phyloP scores from a whole-genome alignment of 2,329 filamentous ascomycete species.

The Cytospora chrysosperma region DNA sequence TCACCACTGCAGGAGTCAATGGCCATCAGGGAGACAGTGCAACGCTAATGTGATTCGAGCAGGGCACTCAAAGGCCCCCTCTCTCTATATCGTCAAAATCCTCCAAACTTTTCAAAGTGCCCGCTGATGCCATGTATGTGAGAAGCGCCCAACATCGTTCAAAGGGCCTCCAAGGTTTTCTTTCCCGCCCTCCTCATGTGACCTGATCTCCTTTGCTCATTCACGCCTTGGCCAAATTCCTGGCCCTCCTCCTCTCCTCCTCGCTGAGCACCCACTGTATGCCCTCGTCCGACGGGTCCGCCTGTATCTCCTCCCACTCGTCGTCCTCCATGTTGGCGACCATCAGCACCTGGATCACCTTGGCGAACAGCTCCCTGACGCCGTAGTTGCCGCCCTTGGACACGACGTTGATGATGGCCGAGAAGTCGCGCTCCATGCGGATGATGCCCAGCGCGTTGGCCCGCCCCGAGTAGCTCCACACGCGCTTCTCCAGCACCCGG shows the following conservation, averaged over 20 bases:
- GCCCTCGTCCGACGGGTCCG: slow-evolving; percentile 56
- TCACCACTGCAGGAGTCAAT: neutral
- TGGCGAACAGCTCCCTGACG: slow-evolving; percentile 73
- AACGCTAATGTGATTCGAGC: neutral
- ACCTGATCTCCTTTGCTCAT: neutral
- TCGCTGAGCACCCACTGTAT: slow-evolving; percentile 70
- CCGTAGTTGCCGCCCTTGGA: slow-evolving; percentile 72
- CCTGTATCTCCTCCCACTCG: slow-evolving; percentile 78
- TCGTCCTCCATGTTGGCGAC: slow-evolving; percentile 94
- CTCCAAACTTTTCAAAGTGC: neutral
- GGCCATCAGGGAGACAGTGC: neutral
- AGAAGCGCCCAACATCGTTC: no score
- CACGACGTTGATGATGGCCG: slow-evolving; percentile 68
- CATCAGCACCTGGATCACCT: slow-evolving; percentile 77
- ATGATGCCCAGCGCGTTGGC: slow-evolving; percentile 81
- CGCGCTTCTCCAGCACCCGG: slow-evolving; percentile 79
- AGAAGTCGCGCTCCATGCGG: slow-evolving; percentile 79
- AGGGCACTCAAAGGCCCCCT: neutral
- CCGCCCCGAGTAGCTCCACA: slow-evolving; percentile 76
- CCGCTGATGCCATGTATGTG: slow-evolving; percentile 7
- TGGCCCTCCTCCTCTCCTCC: slow-evolving; percentile 72
- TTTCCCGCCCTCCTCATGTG: neutral
- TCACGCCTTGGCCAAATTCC: slow-evolving; percentile 59
- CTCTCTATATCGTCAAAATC: neutral
- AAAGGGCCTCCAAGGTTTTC: neutral